Conservation (phyloP, 805 yeast species). For the Yarrowia alimentaria region DNA sequence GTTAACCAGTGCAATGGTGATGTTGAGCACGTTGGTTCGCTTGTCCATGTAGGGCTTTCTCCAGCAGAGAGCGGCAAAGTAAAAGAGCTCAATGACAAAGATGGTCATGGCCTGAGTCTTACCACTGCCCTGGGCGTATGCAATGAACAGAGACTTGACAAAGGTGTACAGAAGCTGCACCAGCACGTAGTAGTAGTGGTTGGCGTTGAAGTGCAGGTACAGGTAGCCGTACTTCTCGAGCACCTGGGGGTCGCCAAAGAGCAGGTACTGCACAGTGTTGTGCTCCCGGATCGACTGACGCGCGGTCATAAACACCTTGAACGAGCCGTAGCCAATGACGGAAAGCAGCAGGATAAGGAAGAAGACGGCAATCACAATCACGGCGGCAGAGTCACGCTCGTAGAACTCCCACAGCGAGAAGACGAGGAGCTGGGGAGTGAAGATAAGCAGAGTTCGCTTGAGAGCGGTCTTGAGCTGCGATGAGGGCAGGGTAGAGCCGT, state of each 20-base stretch:
- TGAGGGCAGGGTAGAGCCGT: no score
- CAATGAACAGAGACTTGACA: conserved; percentile 48
- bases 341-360: conserved; percentile 62
- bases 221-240: conserved; percentile 88
- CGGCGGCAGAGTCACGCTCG: conserved; percentile 80
- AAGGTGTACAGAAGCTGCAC: conserved; percentile 58
- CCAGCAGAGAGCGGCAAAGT: conserved; percentile 63
- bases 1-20: conserved; percentile 74
- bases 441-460: conserved; percentile 75
- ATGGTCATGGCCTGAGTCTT: conserved; percentile 76
- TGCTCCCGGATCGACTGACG: conserved; percentile 64
- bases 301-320: conserved; percentile 47
- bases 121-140: conserved; percentile 77
- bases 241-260: conserved; percentile 78
- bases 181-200: conserved; percentile 76
- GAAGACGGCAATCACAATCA: conserved; percentile 74
- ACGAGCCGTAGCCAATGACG: conserved; percentile 62
- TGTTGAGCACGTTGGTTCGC: conserved; percentile 88
- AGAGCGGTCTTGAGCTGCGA: conserved; percentile 68
- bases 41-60: conserved; percentile 90
- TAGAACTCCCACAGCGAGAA: conserved; percentile 88
- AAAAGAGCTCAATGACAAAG: conserved; percentile 70
- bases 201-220: conserved; percentile 87
- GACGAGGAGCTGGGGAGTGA: conserved; percentile 78
- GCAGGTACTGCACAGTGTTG: conserved; percentile 87